These are phyloP conservation scores for Calonectria hawksworthii DNA, from an alignment of 2,329 filamentous ascomycete genomes.

Conservation along the genomic window DNA sequence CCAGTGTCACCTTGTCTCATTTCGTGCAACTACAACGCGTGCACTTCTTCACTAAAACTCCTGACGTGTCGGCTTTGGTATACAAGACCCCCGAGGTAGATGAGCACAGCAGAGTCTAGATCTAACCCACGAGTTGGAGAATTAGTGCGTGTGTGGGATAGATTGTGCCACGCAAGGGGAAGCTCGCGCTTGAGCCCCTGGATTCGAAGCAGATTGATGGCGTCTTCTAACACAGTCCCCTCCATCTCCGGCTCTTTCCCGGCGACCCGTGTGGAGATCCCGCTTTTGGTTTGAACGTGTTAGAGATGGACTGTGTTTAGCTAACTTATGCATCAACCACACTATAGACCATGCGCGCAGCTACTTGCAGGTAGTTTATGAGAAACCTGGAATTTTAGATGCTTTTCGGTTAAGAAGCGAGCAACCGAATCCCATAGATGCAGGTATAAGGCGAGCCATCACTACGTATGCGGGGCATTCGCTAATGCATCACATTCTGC, in stretches of 20 bases:
- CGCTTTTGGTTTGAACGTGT: background rate
- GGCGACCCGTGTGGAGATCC: background rate
- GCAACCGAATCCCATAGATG: background rate
- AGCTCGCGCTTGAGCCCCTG: background rate
- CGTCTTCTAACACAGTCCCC: background rate
- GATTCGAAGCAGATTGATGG: background rate
- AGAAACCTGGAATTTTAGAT: background rate
- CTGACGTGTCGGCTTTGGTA: background rate
- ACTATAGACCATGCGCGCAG: background rate
- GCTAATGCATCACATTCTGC: background rate
- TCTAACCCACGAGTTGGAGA: background rate
- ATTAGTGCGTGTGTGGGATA: background rate
- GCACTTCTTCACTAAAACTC: background rate
- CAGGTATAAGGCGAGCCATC: background rate
- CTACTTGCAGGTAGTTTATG: background rate
- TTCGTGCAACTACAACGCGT: background rate
- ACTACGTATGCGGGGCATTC: background rate
- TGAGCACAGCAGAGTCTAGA: background rate
- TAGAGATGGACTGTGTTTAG: background rate
- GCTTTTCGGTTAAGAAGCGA: too few relatives aligned
- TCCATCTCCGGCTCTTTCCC: background rate
- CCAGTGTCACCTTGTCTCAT: background rate
- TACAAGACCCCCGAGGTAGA: background rate
- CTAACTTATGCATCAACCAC: background rate
- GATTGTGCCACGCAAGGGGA: background rate